These are phyloP conservation scores for Cladosporium cucumerinum DNA, from an alignment of 2,329 filamentous ascomycete genomes.

Conservation along the genomic window DNA sequence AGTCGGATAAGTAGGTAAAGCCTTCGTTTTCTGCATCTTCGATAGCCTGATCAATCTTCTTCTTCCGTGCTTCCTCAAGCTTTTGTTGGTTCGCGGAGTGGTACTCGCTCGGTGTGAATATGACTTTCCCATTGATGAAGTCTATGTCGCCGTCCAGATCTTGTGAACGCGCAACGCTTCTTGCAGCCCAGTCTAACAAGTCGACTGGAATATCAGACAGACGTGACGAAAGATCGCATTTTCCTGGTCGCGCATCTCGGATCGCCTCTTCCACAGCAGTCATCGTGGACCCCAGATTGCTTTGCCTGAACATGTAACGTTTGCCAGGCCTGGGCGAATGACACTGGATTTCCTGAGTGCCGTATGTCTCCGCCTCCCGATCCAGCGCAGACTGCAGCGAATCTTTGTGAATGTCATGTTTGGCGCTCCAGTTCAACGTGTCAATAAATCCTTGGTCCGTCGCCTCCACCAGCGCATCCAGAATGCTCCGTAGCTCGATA, in stretches of 20 bases:
- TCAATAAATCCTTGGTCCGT: slow-evolving; percentile 11
- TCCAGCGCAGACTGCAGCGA: slow-evolving; percentile 5
- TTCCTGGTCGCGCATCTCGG: slow-evolving; percentile 7
- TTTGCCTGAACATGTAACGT: slow-evolving; percentile 12
- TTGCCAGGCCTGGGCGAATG: slow-evolving; percentile 12
- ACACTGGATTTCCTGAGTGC: slow-evolving; percentile 10
- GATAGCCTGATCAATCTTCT: slow-evolving; percentile 10
- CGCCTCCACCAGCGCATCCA: slow-evolving; percentile 14
- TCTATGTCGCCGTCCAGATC: slow-evolving; percentile 7
- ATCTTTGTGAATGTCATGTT: slow-evolving; percentile 11
- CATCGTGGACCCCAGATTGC: slow-evolving; percentile 10
- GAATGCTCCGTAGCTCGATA: slow-evolving; percentile 13
- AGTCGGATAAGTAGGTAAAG: slow-evolving; percentile 10
- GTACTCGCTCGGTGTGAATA: slow-evolving; percentile 15
- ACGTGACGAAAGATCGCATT: slow-evolving; percentile 7
- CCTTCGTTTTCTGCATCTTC: slow-evolving; percentile 13
- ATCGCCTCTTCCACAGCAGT: slow-evolving; percentile 4
- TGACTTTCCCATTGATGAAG: slow-evolving; percentile 14
- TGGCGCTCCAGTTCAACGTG: slow-evolving; percentile 15
- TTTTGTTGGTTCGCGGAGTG: slow-evolving; percentile 11
- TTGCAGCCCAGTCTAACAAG: slow-evolving; percentile 13
- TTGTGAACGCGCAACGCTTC: slow-evolving; percentile 6
- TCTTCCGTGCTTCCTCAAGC: slow-evolving; percentile 1
- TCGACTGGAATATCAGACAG: slow-evolving; percentile 7
- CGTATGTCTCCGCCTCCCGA: slow-evolving; percentile 11